Base-by-base conservation (phyloP, 257 asterid species). In the Solanum piurae region DNA sequence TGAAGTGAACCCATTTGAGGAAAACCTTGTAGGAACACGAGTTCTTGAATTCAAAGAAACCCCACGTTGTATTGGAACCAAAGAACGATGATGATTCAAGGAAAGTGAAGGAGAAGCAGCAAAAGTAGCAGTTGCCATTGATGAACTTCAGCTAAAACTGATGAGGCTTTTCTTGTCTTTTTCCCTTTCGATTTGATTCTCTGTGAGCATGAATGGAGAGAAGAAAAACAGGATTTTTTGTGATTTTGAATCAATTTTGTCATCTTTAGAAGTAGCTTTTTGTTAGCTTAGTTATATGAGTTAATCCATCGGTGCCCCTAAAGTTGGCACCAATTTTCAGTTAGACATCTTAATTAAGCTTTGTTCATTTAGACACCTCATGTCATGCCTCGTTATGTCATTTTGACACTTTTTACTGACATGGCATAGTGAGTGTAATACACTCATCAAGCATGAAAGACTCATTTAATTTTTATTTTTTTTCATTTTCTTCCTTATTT, bases 111-210 rank as follows among this genome's bases (percentile, higher is more conserved):
- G 72, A 20, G 86, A 90, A 83, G 90, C 91, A 40, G 95, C 89
- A 62, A 83, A 87, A 82, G 92, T 89, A 49, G 96, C 91, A 46
- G 88, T 83, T 14, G 93, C 91, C 94, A 94, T 94, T 27, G 46
- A 74, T 10, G 76, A 27, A 9, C 31, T 55, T 21, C 72, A 55
- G 8, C 86, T 84, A 86, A 23, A 72, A 77, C 73, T 88, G 88
- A 80, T 34, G 89, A 72, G 62, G 91, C 86, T 33, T 72, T 88
- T 87, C 84, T 29, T 76, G 62, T 83, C 20, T 82, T 86, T 86
- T 21, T 14, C 14, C 14, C 72, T 10, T 80, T 11, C 21, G 86
- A 20, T 90, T 90, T 11, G 92, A 83, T 55, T 88, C 72, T 62
- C 44, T 87, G 88, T 79, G 89, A 36, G 88, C 38, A 77, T 91